A percentile compares a stretch with the other conserved stretches of the same genome.
Evolutionary conservation across 2,329 filamentous ascomycete species (phyloP).

Genomic region (Trichoderma sp.): DNA sequence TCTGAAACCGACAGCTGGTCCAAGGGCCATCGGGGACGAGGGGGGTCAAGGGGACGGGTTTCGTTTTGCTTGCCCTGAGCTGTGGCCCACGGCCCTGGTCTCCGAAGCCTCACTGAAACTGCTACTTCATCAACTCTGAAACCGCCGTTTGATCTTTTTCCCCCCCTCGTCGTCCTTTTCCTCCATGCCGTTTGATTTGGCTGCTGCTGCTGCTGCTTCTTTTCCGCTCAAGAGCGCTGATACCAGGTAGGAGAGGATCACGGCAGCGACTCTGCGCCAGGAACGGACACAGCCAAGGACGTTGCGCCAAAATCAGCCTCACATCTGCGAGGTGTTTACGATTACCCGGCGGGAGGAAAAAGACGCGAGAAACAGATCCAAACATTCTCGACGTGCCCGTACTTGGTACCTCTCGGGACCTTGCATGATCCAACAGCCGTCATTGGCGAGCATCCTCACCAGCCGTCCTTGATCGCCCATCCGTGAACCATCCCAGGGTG

Average conservation of each 20-base stretch:
- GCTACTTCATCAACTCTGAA: conserved; percentile 22
- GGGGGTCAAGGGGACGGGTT: neutral
- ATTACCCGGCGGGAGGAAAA: conserved; percentile 2
- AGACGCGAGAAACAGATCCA: neutral
- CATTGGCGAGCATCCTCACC: conserved; percentile 13
- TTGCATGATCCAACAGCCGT: conserved; percentile 13
- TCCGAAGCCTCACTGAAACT: conserved; percentile 23
- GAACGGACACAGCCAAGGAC: neutral
- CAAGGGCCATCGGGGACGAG: conserved; percentile 22
- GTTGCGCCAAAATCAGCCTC: neutral
- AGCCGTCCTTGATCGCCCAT: neutral
- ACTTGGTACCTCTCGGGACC: neutral
- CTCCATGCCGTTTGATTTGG: neutral
- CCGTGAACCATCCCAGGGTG: conserved; percentile 1
- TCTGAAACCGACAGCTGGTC: conserved; percentile 27
- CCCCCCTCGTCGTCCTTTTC: neutral
- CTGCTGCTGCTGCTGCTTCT: no score
- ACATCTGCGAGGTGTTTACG: neutral
- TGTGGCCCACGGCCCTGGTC: conserved; percentile 11
- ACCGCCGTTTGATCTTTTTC: conserved; percentile 22
- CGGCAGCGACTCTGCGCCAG: no score
- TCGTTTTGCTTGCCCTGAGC: neutral
- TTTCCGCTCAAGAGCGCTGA: no score
- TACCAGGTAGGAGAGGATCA: no score
- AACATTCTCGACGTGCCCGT: no score